These are phyloP conservation scores for Pleurotus ostreatus DNA, from an alignment of 768 basidiomycete species.

Conservation along the genomic window DNA sequence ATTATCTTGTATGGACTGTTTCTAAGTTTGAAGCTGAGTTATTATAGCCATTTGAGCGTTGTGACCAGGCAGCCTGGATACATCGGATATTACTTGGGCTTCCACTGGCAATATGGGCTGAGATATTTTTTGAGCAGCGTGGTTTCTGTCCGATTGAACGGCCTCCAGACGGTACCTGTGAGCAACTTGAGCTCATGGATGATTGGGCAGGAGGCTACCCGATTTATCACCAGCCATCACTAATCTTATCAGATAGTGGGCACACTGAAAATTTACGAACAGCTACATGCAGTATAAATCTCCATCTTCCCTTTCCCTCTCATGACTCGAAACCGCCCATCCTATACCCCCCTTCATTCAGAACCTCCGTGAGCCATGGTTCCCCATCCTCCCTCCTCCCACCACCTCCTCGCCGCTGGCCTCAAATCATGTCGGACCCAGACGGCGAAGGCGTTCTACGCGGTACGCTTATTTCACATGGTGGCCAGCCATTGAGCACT, in stretches of 20 bases:
- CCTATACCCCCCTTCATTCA: conserved; percentile 12
- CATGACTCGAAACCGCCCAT: conserved; percentile 23
- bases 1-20: neutral
- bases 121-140: neutral
- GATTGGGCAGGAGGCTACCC: neutral
- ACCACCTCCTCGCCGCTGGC: conserved; percentile 27
- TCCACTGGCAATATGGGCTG: conserved; percentile 3
- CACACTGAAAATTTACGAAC: neutral
- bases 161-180: neutral
- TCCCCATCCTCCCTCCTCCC: conserved; percentile 28
- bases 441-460: conserved; percentile 49
- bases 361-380: conserved; percentile 27
- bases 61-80: neutral
- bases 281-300: conserved; percentile 7
- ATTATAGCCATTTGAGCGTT: neutral
- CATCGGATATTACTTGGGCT: neutral
- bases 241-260: conserved; percentile 25
- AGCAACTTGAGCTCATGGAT: neutral
- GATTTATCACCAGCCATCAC: neutral
- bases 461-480: conserved; percentile 35
- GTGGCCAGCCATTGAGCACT: conserved; percentile 11
- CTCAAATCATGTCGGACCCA: conserved; percentile 32
- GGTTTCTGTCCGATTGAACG: neutral
- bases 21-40: neutral
- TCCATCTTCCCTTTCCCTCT: conserved; percentile 18